phyloP scores from a whole-genome alignment of 495 filamentous ascomycete species.

The Baudoinia panamericana region DNA sequence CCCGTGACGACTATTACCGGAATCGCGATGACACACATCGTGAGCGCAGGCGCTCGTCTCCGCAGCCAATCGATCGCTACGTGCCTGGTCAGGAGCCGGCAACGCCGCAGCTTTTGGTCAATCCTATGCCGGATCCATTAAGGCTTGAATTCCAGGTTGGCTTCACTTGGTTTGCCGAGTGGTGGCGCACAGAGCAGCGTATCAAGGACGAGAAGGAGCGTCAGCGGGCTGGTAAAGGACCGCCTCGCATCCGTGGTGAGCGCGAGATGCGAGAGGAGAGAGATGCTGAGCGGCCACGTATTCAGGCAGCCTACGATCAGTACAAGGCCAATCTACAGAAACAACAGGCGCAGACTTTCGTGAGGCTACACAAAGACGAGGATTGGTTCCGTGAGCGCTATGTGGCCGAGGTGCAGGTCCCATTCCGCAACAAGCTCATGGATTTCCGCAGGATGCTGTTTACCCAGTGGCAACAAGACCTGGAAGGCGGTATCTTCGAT shows the following conservation, averaged over 20 bases:
- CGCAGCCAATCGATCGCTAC: slow-evolving; percentile 78
- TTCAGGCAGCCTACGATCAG: slow-evolving; percentile 80
- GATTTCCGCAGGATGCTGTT: slow-evolving; percentile 64
- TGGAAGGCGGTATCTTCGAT: slow-evolving; percentile 73
- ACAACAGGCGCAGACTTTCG: slow-evolving; percentile 79
- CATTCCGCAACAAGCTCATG: slow-evolving; percentile 53
- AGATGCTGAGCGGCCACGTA: slow-evolving; percentile 74
- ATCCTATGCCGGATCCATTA: slow-evolving; percentile 70
- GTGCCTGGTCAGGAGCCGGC: slow-evolving; percentile 68
- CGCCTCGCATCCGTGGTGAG: slow-evolving; percentile 52
- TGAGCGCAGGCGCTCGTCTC: slow-evolving; percentile 49
- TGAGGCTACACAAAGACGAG: slow-evolving; percentile 77
- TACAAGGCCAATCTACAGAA: slow-evolving; percentile 92
- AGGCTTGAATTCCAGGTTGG: slow-evolving; percentile 85
- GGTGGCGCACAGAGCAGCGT: slow-evolving; percentile 78
- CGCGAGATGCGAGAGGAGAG: slow-evolving; percentile 73
- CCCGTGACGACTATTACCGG: slow-evolving; percentile 55
- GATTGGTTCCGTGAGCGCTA: slow-evolving; percentile 99
- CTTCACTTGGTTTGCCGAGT: slow-evolving; percentile 93
- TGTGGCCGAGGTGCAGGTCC: slow-evolving; percentile 61
- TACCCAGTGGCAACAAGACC: slow-evolving; percentile 69
- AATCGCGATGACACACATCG: slow-evolving; percentile 41
- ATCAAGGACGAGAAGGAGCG: slow-evolving; percentile 83
- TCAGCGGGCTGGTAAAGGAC: slow-evolving; percentile 54
- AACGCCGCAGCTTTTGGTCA: slow-evolving; percentile 44